Base-by-base conservation (phyloP, 371 early-diverging fungal species). In the Actinomortierella ambigua region DNA sequence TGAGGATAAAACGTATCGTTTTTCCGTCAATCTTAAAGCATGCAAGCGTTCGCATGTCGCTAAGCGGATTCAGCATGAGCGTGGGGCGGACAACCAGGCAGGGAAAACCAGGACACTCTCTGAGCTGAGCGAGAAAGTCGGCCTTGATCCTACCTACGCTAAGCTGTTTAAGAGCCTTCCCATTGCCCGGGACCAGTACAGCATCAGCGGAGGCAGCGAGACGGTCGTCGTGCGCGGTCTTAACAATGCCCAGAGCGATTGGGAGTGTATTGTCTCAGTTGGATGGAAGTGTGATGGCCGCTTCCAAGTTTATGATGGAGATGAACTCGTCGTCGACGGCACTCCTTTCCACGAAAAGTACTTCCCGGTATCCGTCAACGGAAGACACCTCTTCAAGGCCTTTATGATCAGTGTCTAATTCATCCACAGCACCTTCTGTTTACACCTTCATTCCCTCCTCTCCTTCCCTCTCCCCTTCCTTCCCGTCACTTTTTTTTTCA, bases 291-390 rank as follows among this genome's bases (percentile, higher is more conserved):
- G 63, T 40, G 56, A 49, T 24, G 63, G 43, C n/a, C 39, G 11
- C 11, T 34, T 63, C 14, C 49, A 51, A 34, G 51, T 63, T 26
- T 55, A 63, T 20, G 23, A 50, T 43, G 27, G 56, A 29, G 43
- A 18, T 43, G 41, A 56, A 6, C 24, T 56, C 24, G 7, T 56
- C 39, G 56, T 56, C n/a, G 43, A 51, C 1, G 63, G 14, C 24
- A 51, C 15, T 7, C 50, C 26, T 28, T 44, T 23, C 50, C n/a
- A n/a, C n/a, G n/a, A n/a, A n/a, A n/a, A n/a, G n/a, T n/a, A 56
- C 51, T 63, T 63, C 57, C 63, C 63, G 28, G 56, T 56, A n/a
- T 52, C 63, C n/a, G 15, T 56, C 44, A 63, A 63, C 51, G 46
- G 51, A 51, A 63, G 56, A 44, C 39, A 15, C 14, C 51, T 56